A percentile compares a stretch with the other conserved stretches of the same genome.
Evolutionary conservation across 2,329 filamentous ascomycete genomes (phyloP).

Genomic region (Colletotrichum agaves): DNA sequence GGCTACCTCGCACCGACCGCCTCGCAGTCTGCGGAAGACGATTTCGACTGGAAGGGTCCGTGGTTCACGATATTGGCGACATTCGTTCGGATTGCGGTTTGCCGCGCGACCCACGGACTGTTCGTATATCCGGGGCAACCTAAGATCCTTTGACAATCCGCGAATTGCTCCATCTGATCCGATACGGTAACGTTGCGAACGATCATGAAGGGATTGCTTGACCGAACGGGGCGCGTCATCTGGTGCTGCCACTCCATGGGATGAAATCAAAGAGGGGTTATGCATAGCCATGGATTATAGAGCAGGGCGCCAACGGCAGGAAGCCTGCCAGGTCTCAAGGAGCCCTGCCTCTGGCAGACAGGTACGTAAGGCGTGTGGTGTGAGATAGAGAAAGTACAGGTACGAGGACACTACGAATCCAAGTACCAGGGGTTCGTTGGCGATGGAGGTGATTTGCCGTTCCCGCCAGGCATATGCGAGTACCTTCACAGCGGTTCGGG

Average conservation of each 20-base stretch:
- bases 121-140: conserved; percentile 30
- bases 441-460: conserved; percentile 1
- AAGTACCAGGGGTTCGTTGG: not conserved
- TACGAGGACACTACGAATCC: not conserved
- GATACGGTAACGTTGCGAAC: conserved; percentile 29
- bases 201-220: conserved; percentile 34
- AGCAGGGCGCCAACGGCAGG: conserved; percentile 27
- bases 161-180: conserved; percentile 19
- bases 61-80: conserved; percentile 26
- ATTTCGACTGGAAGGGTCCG: not conserved
- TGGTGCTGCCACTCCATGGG: conserved; percentile 26
- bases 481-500: conserved; percentile 22
- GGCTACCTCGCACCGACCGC: conserved; percentile 18
- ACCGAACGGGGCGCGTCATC: conserved; percentile 31
- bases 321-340: not conserved
- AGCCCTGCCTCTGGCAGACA: conserved; percentile 5
- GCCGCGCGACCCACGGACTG: conserved; percentile 21
- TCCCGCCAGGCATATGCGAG: not conserved
- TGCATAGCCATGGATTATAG: not conserved
- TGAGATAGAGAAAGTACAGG: not conserved
- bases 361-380: not conserved
- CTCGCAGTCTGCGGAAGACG: not conserved
- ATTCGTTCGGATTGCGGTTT: conserved; percentile 10
- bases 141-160: conserved; percentile 29
- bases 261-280: conserved; percentile 25